Evolutionary conservation across 768 basidiomycete genomes (phyloP), one percentile per base, ranked within the genome.

Genomic region (Tephrocybe sp.): DNA sequence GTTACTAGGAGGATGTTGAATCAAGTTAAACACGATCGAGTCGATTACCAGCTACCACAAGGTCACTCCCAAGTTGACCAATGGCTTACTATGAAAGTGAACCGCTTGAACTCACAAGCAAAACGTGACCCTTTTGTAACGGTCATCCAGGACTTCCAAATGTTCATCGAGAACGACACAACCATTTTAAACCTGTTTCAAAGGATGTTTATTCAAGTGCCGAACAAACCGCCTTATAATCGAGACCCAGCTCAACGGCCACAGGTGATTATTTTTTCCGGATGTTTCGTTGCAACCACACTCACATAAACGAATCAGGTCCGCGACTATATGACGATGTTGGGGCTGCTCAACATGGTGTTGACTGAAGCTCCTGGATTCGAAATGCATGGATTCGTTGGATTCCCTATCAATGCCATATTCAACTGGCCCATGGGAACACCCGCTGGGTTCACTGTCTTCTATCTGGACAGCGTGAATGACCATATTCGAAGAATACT

Each of bases 381-480:
- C 64, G 66, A 66, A 9, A 57, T 67, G 40, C 61, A 64, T 15
- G 69, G 66, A 13, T 57, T 73, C 9, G 72, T 79, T 24, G 75
- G 74, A 13, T 66, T 73, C 24, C 76, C 79, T 5, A 70, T 80
- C 57, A 70, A 74, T 47, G 70, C 72, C 8, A 57, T 79, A 44
- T 62, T 49, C 78, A 69, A 76, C 42, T 60, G 63, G 61, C 63
- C 52, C 1, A 75, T 70, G 69, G 69, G 63, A 21, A 70, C 69
- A 2, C 33, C 56, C 5, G 69, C 62, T 4, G 67, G 61, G 2
- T 55, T 58, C 31, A 53, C 53, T 18, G 57, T 59, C 21, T 73
- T 80, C 63, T 64, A 66, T 31, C 67, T 72, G 47, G 62, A 67
- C 4, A 61, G 63, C 42, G 71, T 83, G 48, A 83, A 84, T 47